Conservation (phyloP, 2,329 filamentous ascomycete genomes). For the Cercospora sp. region DNA sequence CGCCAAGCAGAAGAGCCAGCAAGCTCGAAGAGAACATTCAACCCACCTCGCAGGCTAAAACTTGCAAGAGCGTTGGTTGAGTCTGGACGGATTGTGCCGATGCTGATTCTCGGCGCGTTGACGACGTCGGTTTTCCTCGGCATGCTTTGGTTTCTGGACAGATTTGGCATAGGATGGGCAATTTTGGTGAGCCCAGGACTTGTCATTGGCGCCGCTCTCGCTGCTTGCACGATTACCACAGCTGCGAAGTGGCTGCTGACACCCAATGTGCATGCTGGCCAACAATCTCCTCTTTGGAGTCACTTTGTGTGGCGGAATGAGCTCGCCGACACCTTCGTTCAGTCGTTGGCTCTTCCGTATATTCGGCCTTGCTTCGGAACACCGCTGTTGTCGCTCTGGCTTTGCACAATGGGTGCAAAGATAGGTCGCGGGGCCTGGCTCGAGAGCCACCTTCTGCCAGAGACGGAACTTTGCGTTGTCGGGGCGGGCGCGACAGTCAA, state of each 20-base stretch:
- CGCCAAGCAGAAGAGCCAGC: constrained; percentile 11
- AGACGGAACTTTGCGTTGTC: background rate
- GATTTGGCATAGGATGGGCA: constrained; percentile 9
- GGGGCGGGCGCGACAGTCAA: constrained; percentile 8
- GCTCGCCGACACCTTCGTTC: constrained; percentile 12
- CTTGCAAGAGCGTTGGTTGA: constrained; percentile 10
- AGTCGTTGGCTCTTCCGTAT: constrained; percentile 12
- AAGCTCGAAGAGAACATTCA: constrained; percentile 8
- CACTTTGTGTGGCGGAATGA: constrained; percentile 16
- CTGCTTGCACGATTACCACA: constrained; percentile 6
- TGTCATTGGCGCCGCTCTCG: background rate
- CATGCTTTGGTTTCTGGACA: constrained; percentile 1
- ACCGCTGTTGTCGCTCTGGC: constrained; percentile 8
- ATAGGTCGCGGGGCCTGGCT: constrained; percentile 8
- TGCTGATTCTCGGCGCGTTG: constrained; percentile 7
- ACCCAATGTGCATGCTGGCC: constrained; percentile 8
- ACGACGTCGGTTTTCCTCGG: constrained; percentile 4
- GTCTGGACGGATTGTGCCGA: background rate
- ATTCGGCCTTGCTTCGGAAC: constrained; percentile 5
- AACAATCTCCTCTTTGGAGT: constrained; percentile 13
- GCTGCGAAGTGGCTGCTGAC: constrained; percentile 15
- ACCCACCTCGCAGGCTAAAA: constrained; percentile 1
- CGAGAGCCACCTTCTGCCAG: constrained; percentile 8
- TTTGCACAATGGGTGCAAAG: constrained; percentile 2
- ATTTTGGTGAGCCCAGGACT: constrained; percentile 8